phyloP scores from a whole-genome alignment of 1,139 yeast genomes.

The Dujonia santamariae region DNA sequence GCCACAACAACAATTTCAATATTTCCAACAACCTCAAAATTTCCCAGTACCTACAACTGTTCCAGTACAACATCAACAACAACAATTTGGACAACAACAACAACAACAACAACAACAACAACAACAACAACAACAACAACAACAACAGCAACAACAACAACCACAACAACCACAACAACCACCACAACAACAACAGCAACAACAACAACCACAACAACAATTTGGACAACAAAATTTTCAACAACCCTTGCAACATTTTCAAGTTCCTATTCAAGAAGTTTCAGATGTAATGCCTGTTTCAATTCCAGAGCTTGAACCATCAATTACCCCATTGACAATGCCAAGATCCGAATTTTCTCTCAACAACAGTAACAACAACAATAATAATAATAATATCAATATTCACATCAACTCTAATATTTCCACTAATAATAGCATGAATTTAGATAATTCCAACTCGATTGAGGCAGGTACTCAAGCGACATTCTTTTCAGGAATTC shows the following conservation, averaged over 20 bases:
- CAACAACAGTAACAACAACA: neutral
- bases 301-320: conserved; percentile 5
- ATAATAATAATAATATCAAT: conserved; percentile 6
- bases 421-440: conserved; percentile 4
- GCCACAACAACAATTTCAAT: neutral
- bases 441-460: no score
- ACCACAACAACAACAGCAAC: conserved; percentile 8
- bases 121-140: conserved; percentile 8
- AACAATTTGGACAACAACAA: conserved; percentile 4
- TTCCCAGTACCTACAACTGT: neutral
- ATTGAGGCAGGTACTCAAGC: no score
- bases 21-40: neutral
- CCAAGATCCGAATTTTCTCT: neutral
- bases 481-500: conserved; percentile 3
- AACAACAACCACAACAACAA: conserved; percentile 5
- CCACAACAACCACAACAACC: neutral
- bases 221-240: neutral
- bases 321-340: conserved; percentile 1
- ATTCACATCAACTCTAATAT: conserved; percentile 7
- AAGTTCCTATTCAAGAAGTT: conserved; percentile 1
- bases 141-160: conserved; percentile 3
- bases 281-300: conserved; percentile 1
- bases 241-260: neutral
- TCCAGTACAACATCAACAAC: conserved; percentile 5
- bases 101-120: conserved; percentile 3